phyloP scores from a whole-genome alignment of 2,329 filamentous ascomycete species.

The Penicillium sp. region DNA sequence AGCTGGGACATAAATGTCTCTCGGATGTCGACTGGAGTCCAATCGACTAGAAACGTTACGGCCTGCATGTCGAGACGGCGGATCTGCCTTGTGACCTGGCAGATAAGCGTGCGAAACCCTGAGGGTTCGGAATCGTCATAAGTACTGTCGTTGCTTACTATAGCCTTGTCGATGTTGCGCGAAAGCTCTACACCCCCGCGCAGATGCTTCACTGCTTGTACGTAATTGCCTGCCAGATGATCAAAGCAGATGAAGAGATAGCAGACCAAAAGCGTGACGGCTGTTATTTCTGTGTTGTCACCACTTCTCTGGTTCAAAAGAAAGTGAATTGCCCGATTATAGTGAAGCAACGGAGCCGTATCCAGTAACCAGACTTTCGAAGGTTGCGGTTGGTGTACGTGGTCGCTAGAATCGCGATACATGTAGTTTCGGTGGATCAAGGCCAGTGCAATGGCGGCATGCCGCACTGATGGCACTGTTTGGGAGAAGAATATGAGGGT shows the following conservation, averaged over 20 bases:
- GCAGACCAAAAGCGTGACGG: conserved; percentile 38
- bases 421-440: too few species aligned
- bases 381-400: not conserved
- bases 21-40: conserved; percentile 27
- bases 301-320: conserved; percentile 23
- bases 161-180: conserved; percentile 8
- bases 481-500: too few species aligned
- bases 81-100: conserved; percentile 35
- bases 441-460: too few species aligned
- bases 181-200: conserved; percentile 34
- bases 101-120: conserved; percentile 21
- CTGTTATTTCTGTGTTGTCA: conserved; percentile 26
- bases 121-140: conserved; percentile 9
- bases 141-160: not conserved
- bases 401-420: too few species aligned
- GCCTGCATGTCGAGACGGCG: conserved; percentile 39
- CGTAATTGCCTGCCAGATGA: conserved; percentile 34
- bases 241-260: conserved; percentile 44
- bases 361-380: conserved; percentile 12
- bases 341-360: conserved; percentile 16
- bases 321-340: conserved; percentile 22
- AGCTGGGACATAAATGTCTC: conserved; percentile 13
- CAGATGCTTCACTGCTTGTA: conserved; percentile 38
- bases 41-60: conserved; percentile 32
- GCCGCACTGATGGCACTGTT: too few species aligned